Conservation (phyloP, 306 rosid genomes). For the Cucurbita moschata region DNA sequence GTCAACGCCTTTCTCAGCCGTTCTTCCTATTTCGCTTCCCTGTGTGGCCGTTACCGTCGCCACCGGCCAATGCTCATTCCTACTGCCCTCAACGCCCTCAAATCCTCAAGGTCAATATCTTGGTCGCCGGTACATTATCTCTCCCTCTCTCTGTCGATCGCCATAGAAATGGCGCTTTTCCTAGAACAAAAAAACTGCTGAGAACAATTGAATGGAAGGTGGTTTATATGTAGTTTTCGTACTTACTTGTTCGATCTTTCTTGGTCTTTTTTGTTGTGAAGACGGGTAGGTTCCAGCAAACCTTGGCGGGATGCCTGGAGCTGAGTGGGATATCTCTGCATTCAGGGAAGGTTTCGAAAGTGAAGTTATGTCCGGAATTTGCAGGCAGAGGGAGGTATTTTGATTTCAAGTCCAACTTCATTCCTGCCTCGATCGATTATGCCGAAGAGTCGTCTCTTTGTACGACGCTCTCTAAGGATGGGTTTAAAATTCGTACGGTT, state of each 20-base stretch:
- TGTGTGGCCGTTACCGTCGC: not conserved
- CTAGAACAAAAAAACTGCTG: not conserved
- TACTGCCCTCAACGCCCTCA: not conserved
- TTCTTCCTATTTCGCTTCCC: not conserved
- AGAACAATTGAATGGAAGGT: not conserved
- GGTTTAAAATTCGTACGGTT: constrained; percentile 48
- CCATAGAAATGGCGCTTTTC: not conserved
- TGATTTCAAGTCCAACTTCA: constrained; percentile 26
- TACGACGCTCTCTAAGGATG: constrained; percentile 54
- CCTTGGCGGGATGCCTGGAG: constrained; percentile 60
- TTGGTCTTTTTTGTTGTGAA: constrained; percentile 1
- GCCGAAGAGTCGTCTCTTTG: constrained; percentile 58
- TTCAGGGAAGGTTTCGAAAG: constrained; percentile 44
- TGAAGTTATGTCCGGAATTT: constrained; percentile 56
- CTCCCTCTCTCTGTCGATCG: not conserved
- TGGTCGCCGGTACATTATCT: not conserved
- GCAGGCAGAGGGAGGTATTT: constrained; percentile 69
- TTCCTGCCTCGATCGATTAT: constrained; percentile 52
- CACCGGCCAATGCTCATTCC: not conserved
- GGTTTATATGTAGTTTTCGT: not conserved
- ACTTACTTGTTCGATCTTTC: not conserved
- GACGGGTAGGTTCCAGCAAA: constrained; percentile 78
- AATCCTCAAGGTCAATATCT: not conserved
- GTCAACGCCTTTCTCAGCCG: not conserved
- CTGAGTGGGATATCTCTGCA: constrained; percentile 48